Evolutionary conservation across 148 eudicot genomes (phyloP).

Genomic region (Silene latifolia): DNA sequence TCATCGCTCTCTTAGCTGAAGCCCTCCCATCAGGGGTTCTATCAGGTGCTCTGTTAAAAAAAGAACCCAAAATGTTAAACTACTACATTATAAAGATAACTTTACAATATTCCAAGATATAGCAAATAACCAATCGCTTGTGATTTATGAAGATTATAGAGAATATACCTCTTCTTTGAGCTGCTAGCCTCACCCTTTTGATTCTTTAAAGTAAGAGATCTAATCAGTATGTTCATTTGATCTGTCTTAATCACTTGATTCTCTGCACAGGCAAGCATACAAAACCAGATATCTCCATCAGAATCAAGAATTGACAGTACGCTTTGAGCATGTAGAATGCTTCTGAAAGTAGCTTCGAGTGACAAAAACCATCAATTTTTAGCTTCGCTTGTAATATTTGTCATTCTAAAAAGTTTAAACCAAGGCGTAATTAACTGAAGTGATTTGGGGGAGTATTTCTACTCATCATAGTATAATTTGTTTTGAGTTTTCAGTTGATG

Average conservation of each 20-base stretch:
- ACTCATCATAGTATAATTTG: not conserved
- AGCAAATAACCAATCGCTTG: not conserved
- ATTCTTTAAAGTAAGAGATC: conserved; percentile 79
- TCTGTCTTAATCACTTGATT: conserved; percentile 85
- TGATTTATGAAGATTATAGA: not conserved
- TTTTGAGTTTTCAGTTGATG: not conserved
- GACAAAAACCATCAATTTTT: no score
- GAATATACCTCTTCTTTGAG: conserved; percentile 70
- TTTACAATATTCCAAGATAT: conserved; percentile 1
- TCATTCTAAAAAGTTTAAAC: not conserved
- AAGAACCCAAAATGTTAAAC: not conserved
- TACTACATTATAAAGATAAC: not conserved
- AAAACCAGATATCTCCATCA: conserved; percentile 6
- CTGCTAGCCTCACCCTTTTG: conserved; percentile 57
- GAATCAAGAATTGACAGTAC: not conserved
- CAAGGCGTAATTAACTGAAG: not conserved
- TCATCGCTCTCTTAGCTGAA: conserved; percentile 59
- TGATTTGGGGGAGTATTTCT: not conserved
- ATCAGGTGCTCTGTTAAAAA: conserved; percentile 57
- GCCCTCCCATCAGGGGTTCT: conserved; percentile 59
- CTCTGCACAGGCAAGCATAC: conserved; percentile 40
- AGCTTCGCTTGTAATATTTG: not conserved
- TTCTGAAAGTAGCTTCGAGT: not conserved
- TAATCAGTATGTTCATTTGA: conserved; percentile 79
- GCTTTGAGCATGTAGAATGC: not conserved